Evolutionary conservation across 2,329 filamentous ascomycete genomes (phyloP).

Genomic region (Thelonectria rubi): DNA sequence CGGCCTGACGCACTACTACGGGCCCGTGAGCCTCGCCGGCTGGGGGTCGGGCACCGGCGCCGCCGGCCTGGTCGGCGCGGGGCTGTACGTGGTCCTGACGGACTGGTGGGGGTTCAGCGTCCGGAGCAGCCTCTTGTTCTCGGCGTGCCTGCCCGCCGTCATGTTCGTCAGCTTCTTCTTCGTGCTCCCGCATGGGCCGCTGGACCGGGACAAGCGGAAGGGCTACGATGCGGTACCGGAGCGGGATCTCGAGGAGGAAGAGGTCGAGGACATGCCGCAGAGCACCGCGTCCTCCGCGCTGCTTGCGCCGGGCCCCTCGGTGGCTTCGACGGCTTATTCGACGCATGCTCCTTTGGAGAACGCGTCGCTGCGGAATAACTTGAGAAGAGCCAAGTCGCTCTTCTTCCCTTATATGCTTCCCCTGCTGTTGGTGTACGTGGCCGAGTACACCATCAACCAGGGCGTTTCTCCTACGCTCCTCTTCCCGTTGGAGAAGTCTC

Average conservation of each 20-base stretch:
- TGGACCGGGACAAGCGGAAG: conserved; percentile 59
- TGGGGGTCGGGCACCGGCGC: conserved; percentile 95
- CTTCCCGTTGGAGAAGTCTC: conserved; percentile 79
- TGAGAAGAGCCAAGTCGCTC: conserved; percentile 73
- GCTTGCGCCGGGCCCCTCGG: conserved; percentile 54
- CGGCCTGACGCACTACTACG: conserved; percentile 92
- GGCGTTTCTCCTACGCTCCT: conserved; percentile 89
- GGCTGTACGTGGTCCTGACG: conserved; percentile 86
- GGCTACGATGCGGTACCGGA: conserved; percentile 65
- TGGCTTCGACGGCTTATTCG: conserved; percentile 53
- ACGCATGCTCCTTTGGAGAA: conserved; percentile 40
- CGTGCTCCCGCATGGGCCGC: conserved; percentile 74
- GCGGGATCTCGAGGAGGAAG: conserved; percentile 50
- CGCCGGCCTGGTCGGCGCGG: conserved; percentile 86
- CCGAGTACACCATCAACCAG: conserved; percentile 98
- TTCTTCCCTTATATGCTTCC: conserved; percentile 89
- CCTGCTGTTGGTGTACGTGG: conserved; percentile 89
- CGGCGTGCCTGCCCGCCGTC: conserved; percentile 79
- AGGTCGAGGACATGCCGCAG: conserved; percentile 48
- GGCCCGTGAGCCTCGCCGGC: conserved; percentile 82
- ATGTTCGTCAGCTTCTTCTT: conserved; percentile 91
- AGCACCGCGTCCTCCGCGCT: conserved; percentile 58
- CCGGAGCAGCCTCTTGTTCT: conserved; percentile 76
- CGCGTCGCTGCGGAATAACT: conserved; percentile 55
- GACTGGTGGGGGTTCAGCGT: conserved; percentile 81